These are phyloP conservation scores for Pleurotus ostreatus DNA, from an alignment of 768 basidiomycete species.

Conservation along the genomic window DNA sequence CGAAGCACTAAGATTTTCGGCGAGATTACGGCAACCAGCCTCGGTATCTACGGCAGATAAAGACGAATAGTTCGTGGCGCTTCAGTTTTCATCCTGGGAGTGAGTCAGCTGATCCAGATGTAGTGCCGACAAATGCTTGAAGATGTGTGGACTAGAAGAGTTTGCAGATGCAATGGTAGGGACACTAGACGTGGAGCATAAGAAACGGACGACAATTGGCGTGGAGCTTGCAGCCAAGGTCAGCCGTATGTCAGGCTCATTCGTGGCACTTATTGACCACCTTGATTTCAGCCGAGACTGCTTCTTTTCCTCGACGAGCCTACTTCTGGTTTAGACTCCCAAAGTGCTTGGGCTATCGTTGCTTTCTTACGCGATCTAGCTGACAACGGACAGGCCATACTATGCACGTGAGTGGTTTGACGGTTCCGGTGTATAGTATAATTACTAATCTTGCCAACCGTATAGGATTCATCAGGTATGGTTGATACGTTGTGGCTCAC, in stretches of 20 bases:
- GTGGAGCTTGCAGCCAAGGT: constrained; percentile 73
- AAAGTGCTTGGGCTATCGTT: constrained; percentile 82
- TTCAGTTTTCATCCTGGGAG: not conserved
- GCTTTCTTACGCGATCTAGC: constrained; percentile 72
- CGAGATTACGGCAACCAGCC: constrained; percentile 70
- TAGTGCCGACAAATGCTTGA: constrained; percentile 44
- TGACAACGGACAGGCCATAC: constrained; percentile 78
- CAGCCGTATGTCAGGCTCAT: constrained; percentile 21
- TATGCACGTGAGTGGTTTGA: constrained; percentile 62
- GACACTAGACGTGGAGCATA: constrained; percentile 45
- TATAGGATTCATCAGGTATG: constrained; percentile 41
- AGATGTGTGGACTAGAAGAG: constrained; percentile 60
- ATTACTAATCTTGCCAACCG: not conserved
- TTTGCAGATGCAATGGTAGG: constrained; percentile 63
- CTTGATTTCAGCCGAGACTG: constrained; percentile 55
- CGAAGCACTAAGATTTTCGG: constrained; percentile 77
- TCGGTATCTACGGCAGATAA: constrained; percentile 66
- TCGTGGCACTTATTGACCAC: not conserved
- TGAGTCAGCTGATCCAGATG: constrained; percentile 1
- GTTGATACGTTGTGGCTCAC: not conserved
- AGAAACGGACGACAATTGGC: constrained; percentile 68
- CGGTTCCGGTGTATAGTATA: not conserved
- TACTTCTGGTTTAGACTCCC: constrained; percentile 85
- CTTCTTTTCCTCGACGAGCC: constrained; percentile 88
- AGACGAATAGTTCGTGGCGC: constrained; percentile 61